These are phyloP conservation scores for Penicillium sp. DNA, from an alignment of 2,329 filamentous ascomycete species.

Conservation along the genomic window DNA sequence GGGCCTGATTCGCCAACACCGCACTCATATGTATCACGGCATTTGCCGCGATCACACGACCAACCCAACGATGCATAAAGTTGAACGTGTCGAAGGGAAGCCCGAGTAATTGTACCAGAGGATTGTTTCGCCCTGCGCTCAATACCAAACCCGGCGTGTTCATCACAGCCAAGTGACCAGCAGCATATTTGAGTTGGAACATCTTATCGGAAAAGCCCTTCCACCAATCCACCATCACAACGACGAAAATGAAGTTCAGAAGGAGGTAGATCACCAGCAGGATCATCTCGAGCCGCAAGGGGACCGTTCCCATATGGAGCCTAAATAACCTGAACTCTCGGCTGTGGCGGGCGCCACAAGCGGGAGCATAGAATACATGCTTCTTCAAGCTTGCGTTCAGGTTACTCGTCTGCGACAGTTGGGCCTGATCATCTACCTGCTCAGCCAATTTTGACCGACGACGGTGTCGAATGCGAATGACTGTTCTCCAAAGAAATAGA, in stretches of 20 bases:
- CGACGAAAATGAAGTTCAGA: constrained; percentile 74
- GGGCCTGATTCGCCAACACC: constrained; percentile 30
- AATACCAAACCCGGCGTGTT: constrained; percentile 89
- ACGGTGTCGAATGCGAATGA: constrained; percentile 31
- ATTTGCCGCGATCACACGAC: constrained; percentile 70
- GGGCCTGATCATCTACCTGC: constrained; percentile 28
- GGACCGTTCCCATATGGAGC: constrained; percentile 72
- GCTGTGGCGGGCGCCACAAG: constrained; percentile 74
- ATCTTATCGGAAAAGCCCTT: constrained; percentile 33
- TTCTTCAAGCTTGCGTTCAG: constrained; percentile 40
- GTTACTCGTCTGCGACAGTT: constrained; percentile 20
- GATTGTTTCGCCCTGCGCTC: constrained; percentile 88
- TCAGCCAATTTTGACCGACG: constrained; percentile 28
- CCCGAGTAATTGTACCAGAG: constrained; percentile 74
- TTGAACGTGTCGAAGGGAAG: constrained; percentile 96
- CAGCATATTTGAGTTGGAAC: constrained; percentile 70
- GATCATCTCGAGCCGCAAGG: constrained; percentile 72
- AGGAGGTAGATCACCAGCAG: constrained; percentile 67
- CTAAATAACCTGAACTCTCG: constrained; percentile 67
- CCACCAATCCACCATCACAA: constrained; percentile 42
- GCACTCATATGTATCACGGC: constrained; percentile 65
- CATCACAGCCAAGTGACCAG: constrained; percentile 77
- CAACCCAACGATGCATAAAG: constrained; percentile 80
- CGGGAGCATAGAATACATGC: constrained; percentile 60
- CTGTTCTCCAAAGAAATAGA: constrained; percentile 31